phyloP scores from a whole-genome alignment of 1,139 yeast species.

The Lodderomyces margitis region DNA sequence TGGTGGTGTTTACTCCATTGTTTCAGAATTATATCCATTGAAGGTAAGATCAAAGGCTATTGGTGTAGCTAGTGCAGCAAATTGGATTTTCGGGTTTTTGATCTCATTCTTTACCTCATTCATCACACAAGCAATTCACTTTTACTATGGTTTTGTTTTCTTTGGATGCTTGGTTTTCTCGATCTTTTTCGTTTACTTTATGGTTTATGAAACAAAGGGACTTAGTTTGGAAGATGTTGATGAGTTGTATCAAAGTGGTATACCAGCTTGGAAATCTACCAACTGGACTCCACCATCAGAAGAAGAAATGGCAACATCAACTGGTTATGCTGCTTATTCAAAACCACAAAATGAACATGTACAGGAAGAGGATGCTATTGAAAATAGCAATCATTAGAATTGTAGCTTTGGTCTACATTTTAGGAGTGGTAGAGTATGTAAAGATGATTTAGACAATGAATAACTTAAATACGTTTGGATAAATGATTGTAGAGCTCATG shows the following conservation, averaged over 20 bases:
- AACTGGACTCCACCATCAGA: slow-evolving; percentile 44
- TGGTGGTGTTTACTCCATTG: slow-evolving; percentile 75
- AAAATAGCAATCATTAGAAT: not conserved
- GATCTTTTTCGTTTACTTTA: slow-evolving; percentile 50
- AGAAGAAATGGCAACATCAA: slow-evolving; percentile 30
- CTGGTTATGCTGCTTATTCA: slow-evolving; percentile 23
- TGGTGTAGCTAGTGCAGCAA: slow-evolving; percentile 70
- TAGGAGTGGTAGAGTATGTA: not conserved
- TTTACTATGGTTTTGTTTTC: slow-evolving; percentile 70
- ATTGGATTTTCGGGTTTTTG: slow-evolving; percentile 79
- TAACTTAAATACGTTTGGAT: too few species aligned
- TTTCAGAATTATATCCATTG: slow-evolving; percentile 76
- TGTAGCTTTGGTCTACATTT: not conserved
- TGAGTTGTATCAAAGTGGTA: slow-evolving; percentile 49
- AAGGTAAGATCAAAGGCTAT: slow-evolving; percentile 79
- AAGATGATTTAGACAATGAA: not conserved
- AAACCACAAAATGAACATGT: slow-evolving; percentile 27
- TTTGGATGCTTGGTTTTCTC: slow-evolving; percentile 65
- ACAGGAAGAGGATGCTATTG: slow-evolving; percentile 2
- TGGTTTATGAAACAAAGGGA: slow-evolving; percentile 63
- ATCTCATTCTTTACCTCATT: slow-evolving; percentile 77
- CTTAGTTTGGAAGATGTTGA: slow-evolving; percentile 63
- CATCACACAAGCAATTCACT: slow-evolving; percentile 45
- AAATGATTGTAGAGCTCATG: too few species aligned
- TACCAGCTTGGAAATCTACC: slow-evolving; percentile 48